Evolutionary conservation across 352 stramenopile genomes (phyloP), one percentile per base, ranked within the genome.

Genomic region (Phytophthora sojae): DNA sequence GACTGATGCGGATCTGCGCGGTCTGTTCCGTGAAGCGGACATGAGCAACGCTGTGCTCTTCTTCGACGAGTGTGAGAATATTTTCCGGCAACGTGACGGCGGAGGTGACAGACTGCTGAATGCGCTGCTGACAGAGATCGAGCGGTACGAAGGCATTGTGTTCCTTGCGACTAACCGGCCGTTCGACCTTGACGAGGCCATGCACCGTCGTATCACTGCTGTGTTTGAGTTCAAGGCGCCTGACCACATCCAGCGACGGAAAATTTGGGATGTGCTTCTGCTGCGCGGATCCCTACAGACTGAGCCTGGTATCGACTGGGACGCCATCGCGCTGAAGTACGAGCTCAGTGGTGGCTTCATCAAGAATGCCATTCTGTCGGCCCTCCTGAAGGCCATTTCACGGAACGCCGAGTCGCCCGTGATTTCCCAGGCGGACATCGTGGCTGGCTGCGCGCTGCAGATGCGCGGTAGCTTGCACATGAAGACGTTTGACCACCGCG

Each of bases 11-110:
- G 91, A 97, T 62, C 69, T 97, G 39, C 87, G 89, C 26, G 89
- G 88, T 1, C 67, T 97, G 2, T 96, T 96, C 67, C 89, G 91
- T 29, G 89, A 97, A 71, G 88, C 88, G 9, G 86, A 96, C 51
- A 96, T 96, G 89, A 93, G 83, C 78, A 96, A 97, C 69, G 89
- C 89, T 14, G 85, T 96, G 65, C 75, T 97, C 7, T 97, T 96
- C 71, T 96, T 97, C 61, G 91, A 96, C 67, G 91, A 96, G 78
- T 96, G 89, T 64, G 91, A 96, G 73, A 92, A 85, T 9, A 94
- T 96, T 47, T 97, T 97, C 69, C 86, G 88, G 37, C 87, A 95
- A 76, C 85, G 89, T n/a, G 88, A 95, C 55, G 70, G 84, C 37
- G 88, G 89, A 66, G 89, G 86, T 30, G 89, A 96, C 61, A 78